Evolutionary conservation across 306 rosid species (phyloP).

Genomic region (Styphnolobium japonicum): DNA sequence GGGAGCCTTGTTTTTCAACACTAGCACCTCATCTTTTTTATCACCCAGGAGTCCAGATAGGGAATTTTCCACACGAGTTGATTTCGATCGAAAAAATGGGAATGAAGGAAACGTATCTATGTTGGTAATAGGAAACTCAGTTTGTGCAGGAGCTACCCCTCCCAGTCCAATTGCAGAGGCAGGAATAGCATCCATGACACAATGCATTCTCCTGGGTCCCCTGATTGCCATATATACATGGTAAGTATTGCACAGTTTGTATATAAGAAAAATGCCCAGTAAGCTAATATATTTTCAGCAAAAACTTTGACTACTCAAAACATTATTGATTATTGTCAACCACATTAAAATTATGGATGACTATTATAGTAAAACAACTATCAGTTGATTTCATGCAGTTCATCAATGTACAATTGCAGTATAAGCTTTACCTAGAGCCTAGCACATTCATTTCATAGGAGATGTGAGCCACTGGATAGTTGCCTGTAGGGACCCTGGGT

Average conservation of each 20-base stretch:
- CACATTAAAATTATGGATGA: no score
- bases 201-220: conserved; percentile 98
- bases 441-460: conserved; percentile 88
- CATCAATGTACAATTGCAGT: background rate
- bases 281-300: background rate
- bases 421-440: conserved; percentile 84
- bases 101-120: conserved; percentile 60
- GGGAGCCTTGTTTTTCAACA: conserved; percentile 86
- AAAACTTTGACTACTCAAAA: conserved; percentile 6
- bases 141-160: conserved; percentile 78
- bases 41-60: conserved; percentile 50
- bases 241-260: conserved; percentile 20
- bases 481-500: conserved; percentile 81
- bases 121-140: conserved; percentile 54
- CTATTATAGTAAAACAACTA: background rate
- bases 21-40: conserved; percentile 55
- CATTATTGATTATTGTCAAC: background rate
- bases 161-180: conserved; percentile 75
- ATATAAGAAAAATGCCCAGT: background rate
- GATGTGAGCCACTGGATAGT: conserved; percentile 85
- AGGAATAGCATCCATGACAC: conserved; percentile 84
- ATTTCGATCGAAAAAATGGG: conserved; percentile 68
- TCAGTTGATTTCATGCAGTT: background rate
- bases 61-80: conserved; percentile 49
- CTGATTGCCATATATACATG: conserved; percentile 36